Base-by-base conservation (phyloP, 2,329 filamentous ascomycete species). In the Mycosphaerella sp. region DNA sequence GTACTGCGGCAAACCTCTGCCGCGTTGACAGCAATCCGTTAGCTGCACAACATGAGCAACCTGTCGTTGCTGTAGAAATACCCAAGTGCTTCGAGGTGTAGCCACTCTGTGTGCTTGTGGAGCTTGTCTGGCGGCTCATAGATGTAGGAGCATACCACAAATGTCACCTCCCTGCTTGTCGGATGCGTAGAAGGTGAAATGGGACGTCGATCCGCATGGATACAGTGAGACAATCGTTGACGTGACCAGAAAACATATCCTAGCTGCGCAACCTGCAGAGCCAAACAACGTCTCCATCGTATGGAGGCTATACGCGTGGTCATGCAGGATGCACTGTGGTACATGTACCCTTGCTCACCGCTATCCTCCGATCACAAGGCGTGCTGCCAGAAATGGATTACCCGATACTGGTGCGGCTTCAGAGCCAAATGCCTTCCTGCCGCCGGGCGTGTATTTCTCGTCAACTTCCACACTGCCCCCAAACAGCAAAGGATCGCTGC, bases 401-500 rank as follows among this genome's bases (percentile, higher is more conserved):
- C 45, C 46, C 11, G 51, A 23, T 11, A 39, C 39, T 10, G 48
- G 53, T 9, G 31, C 32, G 4, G 56, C 42, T 51, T 23, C 56
- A 34, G 62, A 60, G 4, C 62, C 62, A 43, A 68, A 67, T 2
- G 59, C 52, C 47, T 66, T 66, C 31, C 65, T 60, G 7, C 67
- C 67, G 36, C 66, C 65, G 1, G 66, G 66, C 17, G 67, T 67
- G 45, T 59, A 53, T 38, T 66, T 58, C 36, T 66, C 63, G 0
- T 45, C 48, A 2, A 31, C 29, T 14, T 21, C 53, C 7, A 48
- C 43, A 12, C 55, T 26, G 6, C 56, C 57, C 5, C 39, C 14
- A 29, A 29, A 4, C 5, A 63, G 59, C 5, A 76, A 58, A 4
- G 75, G 75, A 61, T 79, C 75, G 7, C 56, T 68, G 52, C 75